Conservation (phyloP, 768 basidiomycete species). For the Rhodosporidiobolus odoratus region DNA sequence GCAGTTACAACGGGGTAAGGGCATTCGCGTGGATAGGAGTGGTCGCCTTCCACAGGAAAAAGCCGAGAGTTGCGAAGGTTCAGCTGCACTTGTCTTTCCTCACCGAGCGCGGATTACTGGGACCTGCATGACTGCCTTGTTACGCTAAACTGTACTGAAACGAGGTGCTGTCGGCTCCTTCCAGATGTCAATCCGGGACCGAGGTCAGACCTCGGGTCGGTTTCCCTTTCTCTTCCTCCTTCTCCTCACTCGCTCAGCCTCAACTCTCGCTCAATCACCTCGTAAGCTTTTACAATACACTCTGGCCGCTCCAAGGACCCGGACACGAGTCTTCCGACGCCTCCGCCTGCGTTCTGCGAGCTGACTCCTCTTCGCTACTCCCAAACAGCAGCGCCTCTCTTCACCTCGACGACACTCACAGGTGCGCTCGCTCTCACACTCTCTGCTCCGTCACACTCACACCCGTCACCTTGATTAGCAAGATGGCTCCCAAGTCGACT, state of each 20-base stretch:
- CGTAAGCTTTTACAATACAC: too few species aligned
- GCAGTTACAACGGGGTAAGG: too few species aligned
- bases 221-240: slow-evolving; percentile 8
- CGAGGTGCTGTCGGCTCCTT: too few species aligned
- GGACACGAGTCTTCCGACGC: too few species aligned
- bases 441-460: background rate
- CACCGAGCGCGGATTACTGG: too few species aligned
- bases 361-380: background rate
- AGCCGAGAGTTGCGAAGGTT: too few species aligned
- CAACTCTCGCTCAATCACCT: background rate
- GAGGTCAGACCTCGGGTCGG: background rate
- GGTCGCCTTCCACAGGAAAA: too few species aligned
- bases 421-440: background rate
- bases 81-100: too few species aligned
- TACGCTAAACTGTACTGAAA: too few species aligned
- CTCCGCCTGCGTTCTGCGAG: background rate
- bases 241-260: background rate
- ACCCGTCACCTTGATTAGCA: background rate
- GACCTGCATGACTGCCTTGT: too few species aligned
- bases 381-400: background rate
- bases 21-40: too few species aligned
- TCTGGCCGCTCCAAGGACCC: background rate
- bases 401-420: background rate
- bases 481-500: slow-evolving; percentile 51
- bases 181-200: background rate